Evolutionary conservation across 2,329 filamentous ascomycete species (phyloP).

Genomic region (Stachybotrys elegans): DNA sequence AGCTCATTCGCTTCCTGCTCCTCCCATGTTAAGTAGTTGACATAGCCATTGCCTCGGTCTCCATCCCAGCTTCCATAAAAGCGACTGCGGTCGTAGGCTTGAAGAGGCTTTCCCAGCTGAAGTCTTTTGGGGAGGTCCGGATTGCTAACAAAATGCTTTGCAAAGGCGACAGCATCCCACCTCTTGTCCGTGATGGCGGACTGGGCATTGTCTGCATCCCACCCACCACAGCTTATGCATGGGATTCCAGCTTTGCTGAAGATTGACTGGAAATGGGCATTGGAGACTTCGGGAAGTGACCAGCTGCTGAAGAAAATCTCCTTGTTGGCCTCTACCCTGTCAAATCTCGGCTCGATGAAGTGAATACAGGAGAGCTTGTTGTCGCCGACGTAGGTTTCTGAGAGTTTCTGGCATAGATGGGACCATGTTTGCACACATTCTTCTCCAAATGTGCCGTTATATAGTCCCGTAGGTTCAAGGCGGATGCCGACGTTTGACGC

Average conservation of each 20-base stretch:
- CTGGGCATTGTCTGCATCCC: slow-evolving; percentile 21
- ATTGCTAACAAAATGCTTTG: slow-evolving; percentile 42
- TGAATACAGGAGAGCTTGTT: slow-evolving; percentile 49
- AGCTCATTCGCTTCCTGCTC: background rate
- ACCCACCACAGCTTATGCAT: slow-evolving; percentile 51
- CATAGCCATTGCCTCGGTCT: background rate
- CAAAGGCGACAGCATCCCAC: slow-evolving; percentile 43
- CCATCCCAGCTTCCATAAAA: slow-evolving; percentile 31
- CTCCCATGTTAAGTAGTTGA: background rate
- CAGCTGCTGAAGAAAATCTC: slow-evolving; percentile 41
- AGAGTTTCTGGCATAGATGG: slow-evolving; percentile 39
- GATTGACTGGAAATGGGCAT: slow-evolving; percentile 44
- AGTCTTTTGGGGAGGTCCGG: slow-evolving; percentile 41
- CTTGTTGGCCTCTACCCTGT: slow-evolving; percentile 47
- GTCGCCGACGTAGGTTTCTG: background rate
- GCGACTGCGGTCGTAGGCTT: slow-evolving; percentile 34
- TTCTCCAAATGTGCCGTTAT: slow-evolving; percentile 44
- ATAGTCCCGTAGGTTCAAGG: slow-evolving; percentile 43
- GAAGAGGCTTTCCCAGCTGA: slow-evolving; percentile 31
- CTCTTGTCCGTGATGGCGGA: slow-evolving; percentile 27
- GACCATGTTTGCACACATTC: slow-evolving; percentile 50
- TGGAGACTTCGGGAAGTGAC: slow-evolving; percentile 38
- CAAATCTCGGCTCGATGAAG: slow-evolving; percentile 50
- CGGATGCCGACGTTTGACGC: slow-evolving; percentile 39
- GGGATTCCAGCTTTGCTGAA: slow-evolving; percentile 39